Evolutionary conservation across 768 basidiomycete species (phyloP).

Genomic region (Steccherinum ochraceum): DNA sequence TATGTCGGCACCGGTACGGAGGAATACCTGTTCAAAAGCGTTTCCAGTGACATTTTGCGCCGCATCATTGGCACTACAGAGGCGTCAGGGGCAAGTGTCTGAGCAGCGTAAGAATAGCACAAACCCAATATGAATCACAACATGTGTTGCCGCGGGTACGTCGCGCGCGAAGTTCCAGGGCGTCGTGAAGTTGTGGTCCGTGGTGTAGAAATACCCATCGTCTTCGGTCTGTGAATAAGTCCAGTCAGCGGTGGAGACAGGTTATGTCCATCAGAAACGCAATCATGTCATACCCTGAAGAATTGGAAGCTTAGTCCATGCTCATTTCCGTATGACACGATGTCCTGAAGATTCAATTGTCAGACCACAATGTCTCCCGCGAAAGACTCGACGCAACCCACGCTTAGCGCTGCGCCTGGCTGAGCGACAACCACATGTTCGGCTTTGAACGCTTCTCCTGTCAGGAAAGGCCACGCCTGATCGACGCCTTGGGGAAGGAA

Average conservation of each 20-base stretch:
- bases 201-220: slow-evolving; percentile 45
- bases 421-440: slow-evolving; percentile 48
- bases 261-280: not conserved
- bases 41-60: slow-evolving; percentile 41
- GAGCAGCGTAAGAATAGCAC: slow-evolving; percentile 4
- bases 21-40: slow-evolving; percentile 35
- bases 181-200: slow-evolving; percentile 55
- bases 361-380: not conserved
- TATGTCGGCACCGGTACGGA: not conserved
- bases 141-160: slow-evolving; percentile 38
- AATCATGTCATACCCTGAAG: slow-evolving; percentile 36
- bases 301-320: slow-evolving; percentile 47
- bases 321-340: slow-evolving; percentile 45
- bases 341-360: slow-evolving; percentile 28
- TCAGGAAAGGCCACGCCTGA: slow-evolving; percentile 52
- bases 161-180: slow-evolving; percentile 51
- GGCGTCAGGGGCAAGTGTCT: not conserved
- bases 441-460: slow-evolving; percentile 43
- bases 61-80: slow-evolving; percentile 47
- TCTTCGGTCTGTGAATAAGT: slow-evolving; percentile 41
- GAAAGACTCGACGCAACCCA: no score
- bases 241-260: not conserved
- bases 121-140: slow-evolving; percentile 53
- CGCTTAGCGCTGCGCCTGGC: slow-evolving; percentile 45
- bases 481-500: slow-evolving; percentile 46